These are phyloP conservation scores for Rhodosporidiobolus odoratus DNA, from an alignment of 768 basidiomycete species.

Conservation along the genomic window DNA sequence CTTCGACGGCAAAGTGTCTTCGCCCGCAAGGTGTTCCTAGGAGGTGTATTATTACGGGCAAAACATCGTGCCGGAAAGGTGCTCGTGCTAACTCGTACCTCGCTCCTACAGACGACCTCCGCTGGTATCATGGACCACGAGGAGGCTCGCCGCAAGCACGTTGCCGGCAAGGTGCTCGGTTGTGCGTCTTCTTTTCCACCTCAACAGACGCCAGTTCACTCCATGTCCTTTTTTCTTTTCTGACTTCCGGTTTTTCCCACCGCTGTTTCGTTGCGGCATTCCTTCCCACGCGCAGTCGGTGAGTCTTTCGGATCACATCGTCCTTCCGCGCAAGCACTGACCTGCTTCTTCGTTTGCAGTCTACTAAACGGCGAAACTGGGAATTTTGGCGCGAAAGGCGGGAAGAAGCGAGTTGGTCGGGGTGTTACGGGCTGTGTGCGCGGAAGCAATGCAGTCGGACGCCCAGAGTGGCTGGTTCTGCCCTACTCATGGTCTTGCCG, in stretches of 20 bases:
- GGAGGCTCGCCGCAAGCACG: constrained; percentile 96
- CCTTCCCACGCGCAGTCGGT: too few species aligned
- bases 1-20: too few species aligned
- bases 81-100: neutral
- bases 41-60: too few species aligned
- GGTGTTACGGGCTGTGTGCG: neutral
- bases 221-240: neutral
- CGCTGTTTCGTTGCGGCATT: too few species aligned
- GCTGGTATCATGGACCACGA: constrained; percentile 98
- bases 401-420: neutral
- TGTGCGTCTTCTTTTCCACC: neutral
- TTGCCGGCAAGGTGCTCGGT: constrained; percentile 76
- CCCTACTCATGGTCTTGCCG: too few species aligned
- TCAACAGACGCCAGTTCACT: too few species aligned
- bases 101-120: constrained; percentile 69
- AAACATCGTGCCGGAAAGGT: too few species aligned
- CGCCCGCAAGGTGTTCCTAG: too few species aligned
- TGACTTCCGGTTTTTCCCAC: neutral
- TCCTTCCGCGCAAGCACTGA: too few species aligned
- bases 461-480: too few species aligned
- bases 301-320: too few species aligned
- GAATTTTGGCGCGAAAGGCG: neutral
- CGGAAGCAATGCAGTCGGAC: too few species aligned
- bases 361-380: neutral
- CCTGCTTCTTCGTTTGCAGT: neutral